Evolutionary conservation across 139 green algal species (phyloP), one percentile per base, ranked within the genome.

Genomic region (Tetraselmis striata): DNA sequence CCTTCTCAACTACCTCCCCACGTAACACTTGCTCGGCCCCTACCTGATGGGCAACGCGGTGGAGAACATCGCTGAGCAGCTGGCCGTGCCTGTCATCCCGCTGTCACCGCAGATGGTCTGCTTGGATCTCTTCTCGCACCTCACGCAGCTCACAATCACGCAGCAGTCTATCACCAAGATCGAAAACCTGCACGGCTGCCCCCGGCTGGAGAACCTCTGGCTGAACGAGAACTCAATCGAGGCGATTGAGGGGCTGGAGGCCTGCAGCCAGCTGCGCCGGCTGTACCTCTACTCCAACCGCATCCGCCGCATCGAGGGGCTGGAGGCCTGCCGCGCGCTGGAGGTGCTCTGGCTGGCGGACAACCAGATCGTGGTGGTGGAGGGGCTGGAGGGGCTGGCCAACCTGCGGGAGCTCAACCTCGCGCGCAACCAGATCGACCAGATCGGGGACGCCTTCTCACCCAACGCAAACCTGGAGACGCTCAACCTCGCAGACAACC

Each of bases 401-500:
- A 45, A 85, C 26, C 84, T 96, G 31, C 80, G 80, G 23, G 88
- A 95, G 76, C 85, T 96, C 30, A 92, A 93, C 77, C 82, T 96
- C 29, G 92, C 91, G 5, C 79, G 86, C 24, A 96, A 96, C 84
- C 79, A 87, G 77, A 94, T 96, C 30, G 77, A 74, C 1, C 78
- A 32, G 2, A 77, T 95, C 29, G 88, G 86, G 11, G 85, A 87
- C 25, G 59, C 31, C 0, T 77, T 96, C 2, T 1, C 59, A 0
- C 5, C 2, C 76, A 88, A 87, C 89, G 84, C 79, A 18, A 75
- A 80, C 0, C 85, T 96, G 31, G 81, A 86, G 1, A 79, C 74
- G 0, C 86, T 96, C 59, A 96, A 96, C 87, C 81, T 96, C 22
- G 87, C 93, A 31, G 89, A 89, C 81, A 95, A 93, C 84, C 29